Evolutionary conservation across 1,284 basidiomycete species (phyloP).

Genomic region (Cystobasidiaceae sp.): DNA sequence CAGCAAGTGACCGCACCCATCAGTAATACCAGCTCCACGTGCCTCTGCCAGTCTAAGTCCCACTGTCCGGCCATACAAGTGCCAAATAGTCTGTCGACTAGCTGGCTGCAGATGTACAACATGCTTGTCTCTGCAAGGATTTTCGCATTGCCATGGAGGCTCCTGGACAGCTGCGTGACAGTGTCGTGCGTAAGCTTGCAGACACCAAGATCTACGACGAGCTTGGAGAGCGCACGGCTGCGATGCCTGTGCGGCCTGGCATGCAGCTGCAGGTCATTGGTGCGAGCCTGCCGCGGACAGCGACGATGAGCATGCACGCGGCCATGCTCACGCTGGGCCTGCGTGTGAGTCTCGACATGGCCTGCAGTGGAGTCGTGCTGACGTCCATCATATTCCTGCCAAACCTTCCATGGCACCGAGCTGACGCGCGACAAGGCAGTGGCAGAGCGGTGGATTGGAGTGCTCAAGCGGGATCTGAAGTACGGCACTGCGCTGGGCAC

Average conservation of each 20-base stretch:
- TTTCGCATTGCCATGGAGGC: no score
- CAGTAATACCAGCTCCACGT: no score
- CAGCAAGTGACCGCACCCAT: no score
- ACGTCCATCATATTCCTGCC: no score
- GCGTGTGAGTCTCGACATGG: not conserved
- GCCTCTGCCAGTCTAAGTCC: no score
- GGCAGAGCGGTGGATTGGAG: not conserved
- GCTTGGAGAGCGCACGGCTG: not conserved
- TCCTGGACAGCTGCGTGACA: no score
- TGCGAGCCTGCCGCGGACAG: not conserved
- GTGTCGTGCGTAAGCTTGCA: not conserved
- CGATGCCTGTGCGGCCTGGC: not conserved
- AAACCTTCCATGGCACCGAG: no score
- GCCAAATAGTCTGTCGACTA: no score
- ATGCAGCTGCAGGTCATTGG: not conserved
- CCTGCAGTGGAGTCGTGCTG: not conserved
- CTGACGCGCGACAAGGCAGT: no score
- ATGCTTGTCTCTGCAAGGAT: no score
- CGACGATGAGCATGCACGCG: not conserved
- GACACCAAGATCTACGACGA: not conserved
- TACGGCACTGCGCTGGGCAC: not conserved
- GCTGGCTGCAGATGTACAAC: no score
- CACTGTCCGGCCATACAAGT: no score
- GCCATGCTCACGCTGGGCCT: not conserved
- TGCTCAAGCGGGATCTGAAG: not conserved